Evolutionary conservation across 371 early-diverging fungal species (phyloP).

Genomic region (Coemansia sp.): DNA sequence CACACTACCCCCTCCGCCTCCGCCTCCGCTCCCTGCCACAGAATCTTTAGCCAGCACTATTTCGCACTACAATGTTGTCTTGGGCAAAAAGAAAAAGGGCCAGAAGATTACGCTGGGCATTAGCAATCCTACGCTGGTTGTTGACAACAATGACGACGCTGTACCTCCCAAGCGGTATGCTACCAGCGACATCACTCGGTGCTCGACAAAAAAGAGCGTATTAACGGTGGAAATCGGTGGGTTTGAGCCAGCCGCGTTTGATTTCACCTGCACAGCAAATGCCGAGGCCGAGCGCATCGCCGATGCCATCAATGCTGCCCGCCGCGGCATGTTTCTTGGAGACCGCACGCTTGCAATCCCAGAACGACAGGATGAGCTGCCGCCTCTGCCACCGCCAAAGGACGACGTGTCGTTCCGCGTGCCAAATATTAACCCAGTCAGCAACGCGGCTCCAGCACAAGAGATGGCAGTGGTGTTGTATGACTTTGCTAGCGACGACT

Average conservation of each 20-base stretch:
- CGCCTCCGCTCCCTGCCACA: background rate
- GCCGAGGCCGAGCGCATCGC: slow-evolving; percentile 69
- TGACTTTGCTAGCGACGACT: slow-evolving; percentile 80
- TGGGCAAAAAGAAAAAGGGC: slow-evolving; percentile 78
- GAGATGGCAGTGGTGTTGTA: slow-evolving; percentile 74
- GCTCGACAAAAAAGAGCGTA: slow-evolving; percentile 63
- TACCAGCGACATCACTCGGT: slow-evolving; percentile 62
- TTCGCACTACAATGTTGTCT: slow-evolving; percentile 55
- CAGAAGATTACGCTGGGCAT: slow-evolving; percentile 70
- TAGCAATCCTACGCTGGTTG: slow-evolving; percentile 66
- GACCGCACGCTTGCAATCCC: slow-evolving; percentile 9
- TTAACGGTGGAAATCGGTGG: slow-evolving; percentile 65
- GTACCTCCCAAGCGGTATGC: slow-evolving; percentile 68
- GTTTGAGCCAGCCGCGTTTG: slow-evolving; percentile 57
- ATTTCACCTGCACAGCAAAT: slow-evolving; percentile 68
- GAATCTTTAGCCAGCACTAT: slow-evolving; percentile 12
- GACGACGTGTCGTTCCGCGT: background rate
- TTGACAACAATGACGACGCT: slow-evolving; percentile 73
- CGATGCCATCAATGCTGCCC: slow-evolving; percentile 62
- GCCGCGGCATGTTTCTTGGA: slow-evolving; percentile 56
- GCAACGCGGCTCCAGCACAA: slow-evolving; percentile 42
- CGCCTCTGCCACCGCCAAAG: slow-evolving; percentile 12
- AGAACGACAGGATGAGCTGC: background rate
- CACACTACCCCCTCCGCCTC: slow-evolving; percentile 16
- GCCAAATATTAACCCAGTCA: slow-evolving; percentile 9